Base-by-base conservation (phyloP, 345 rosid genomes). In the Populus pruinosa region DNA sequence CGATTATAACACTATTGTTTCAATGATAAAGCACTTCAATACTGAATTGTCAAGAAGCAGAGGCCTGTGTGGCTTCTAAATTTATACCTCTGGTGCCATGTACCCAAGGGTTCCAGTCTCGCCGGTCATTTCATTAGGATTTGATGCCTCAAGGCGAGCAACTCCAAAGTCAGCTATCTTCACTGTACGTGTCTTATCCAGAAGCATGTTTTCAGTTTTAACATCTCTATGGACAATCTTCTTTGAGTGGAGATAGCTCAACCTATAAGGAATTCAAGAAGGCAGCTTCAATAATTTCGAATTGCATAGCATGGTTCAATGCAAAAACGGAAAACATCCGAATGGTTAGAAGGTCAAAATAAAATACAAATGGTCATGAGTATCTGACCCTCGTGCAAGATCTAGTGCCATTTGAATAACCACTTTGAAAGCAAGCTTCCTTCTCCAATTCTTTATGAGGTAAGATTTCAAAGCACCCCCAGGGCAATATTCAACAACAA, bases 141-240 rank as follows among this genome's bases (percentile, higher is more conserved):
- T 78, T 49, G 87, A 84, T 17, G 87, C 84, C 79, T 84, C 87
- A 20, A 84, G 11, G n/a, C 87, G 80, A 63, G 87, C 87, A 39
- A 84, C 87, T 0, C 87, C 84, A 56, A 84, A 84, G 69, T 84
- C 87, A 16, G 82, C 84, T 44, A 84, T 78, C 44, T 84, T 84
- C 59, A 84, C 65, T 0, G 84, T 81, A 25, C 84, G 82, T 9
- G 84, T 78, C 81, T 81, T 81, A 81, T 84, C 87, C 38, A 84
- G 80, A 29, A 84, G 84, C 87, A 84, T 81, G 59, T 81, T 84
- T 78, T 84, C 87, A 17, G 87, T 81, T 73, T 84, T 84, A 1
- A 84, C 87, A 55, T 84, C 84, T 76, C 87, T 79, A 29, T 84
- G 87, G 74, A 84, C 87, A 68, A 84, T 84, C 78, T 84, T 84